Percentiles rank a stretch among this genome's conserved stretches.
Conservation (phyloP, 495 filamentous ascomycete species). For the Aspergillus cavernicola region DNA sequence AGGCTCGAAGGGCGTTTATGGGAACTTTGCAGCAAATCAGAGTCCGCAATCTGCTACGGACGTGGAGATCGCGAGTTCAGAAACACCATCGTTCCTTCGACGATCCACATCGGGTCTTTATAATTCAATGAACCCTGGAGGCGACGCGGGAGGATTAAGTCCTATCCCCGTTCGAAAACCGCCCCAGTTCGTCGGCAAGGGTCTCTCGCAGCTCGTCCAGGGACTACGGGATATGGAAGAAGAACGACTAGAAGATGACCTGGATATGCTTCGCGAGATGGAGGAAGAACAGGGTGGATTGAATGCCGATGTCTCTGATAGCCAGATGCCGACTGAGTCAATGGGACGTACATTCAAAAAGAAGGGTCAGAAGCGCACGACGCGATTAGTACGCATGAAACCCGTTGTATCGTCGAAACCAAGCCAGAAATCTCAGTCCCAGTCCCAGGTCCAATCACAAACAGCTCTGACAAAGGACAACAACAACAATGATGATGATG, state of each 20-base stretch:
- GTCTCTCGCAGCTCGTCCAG: conserved; percentile 75
- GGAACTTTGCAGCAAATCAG: conserved; percentile 11
- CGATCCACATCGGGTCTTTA: conserved; percentile 43
- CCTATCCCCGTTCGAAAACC: conserved; percentile 53
- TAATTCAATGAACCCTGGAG: conserved; percentile 12
- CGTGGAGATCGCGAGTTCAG: conserved; percentile 16
- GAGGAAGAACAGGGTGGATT: conserved; percentile 52
- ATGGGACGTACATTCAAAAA: conserved; percentile 75
- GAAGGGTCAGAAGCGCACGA: conserved; percentile 86
- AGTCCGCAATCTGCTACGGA: not conserved
- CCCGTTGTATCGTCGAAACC: conserved; percentile 33
- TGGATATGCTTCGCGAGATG: conserved; percentile 78
- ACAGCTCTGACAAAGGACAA: conserved; percentile 4
- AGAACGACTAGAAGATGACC: conserved; percentile 70
- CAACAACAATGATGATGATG: conserved; percentile 20
- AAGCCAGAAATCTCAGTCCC: conserved; percentile 11
- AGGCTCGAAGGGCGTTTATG: not conserved
- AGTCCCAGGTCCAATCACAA: not conserved
- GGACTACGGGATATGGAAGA: conserved; percentile 76
- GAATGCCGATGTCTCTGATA: conserved; percentile 58
- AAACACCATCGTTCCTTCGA: conserved; percentile 74
- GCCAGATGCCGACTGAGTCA: conserved; percentile 49
- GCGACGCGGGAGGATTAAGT: conserved; percentile 28
- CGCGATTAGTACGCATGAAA: conserved; percentile 71
- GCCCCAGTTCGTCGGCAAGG: conserved; percentile 62